phyloP scores from a whole-genome alignment of 2,329 filamentous ascomycete genomes.

The Colletotrichum viniferum region DNA sequence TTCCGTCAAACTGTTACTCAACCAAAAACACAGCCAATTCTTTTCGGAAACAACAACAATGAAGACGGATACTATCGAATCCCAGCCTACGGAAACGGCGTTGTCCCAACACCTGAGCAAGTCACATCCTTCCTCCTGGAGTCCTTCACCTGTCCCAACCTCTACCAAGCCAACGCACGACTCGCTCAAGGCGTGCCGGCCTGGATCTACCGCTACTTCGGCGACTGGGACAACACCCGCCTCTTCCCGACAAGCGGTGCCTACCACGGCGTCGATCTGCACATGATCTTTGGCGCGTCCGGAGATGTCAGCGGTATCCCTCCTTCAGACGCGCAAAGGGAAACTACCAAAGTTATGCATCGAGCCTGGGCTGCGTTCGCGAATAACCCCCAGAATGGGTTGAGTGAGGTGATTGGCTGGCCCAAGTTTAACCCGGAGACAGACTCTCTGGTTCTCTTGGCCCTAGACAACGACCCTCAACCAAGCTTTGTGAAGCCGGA shows the following conservation, averaged over 20 bases:
- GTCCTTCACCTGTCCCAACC: constrained; percentile 50
- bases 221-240: constrained; percentile 52
- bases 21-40: constrained; percentile 34
- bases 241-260: constrained; percentile 49
- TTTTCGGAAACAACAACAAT: constrained; percentile 48
- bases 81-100: constrained; percentile 41
- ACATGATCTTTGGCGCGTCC: constrained; percentile 50
- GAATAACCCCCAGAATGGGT: constrained; percentile 37
- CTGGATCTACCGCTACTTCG: constrained; percentile 53
- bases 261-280: constrained; percentile 53
- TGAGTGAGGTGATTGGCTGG: constrained; percentile 38
- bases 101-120: constrained; percentile 40
- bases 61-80: constrained; percentile 54
- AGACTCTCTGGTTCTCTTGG: constrained; percentile 30
- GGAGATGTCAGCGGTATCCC: constrained; percentile 41
- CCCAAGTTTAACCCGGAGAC: constrained; percentile 32
- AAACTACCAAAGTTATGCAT: constrained; percentile 41
- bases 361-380: constrained; percentile 45
- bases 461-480: constrained; percentile 26
- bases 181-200: constrained; percentile 35
- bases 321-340: constrained; percentile 30
- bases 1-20: accelerated
- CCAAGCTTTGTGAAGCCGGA: constrained; percentile 28
- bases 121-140: constrained; percentile 45
- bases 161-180: constrained; percentile 40